Evolutionary conservation across 805 yeast genomes (phyloP).

Genomic region (Jamesozyma piceae): DNA sequence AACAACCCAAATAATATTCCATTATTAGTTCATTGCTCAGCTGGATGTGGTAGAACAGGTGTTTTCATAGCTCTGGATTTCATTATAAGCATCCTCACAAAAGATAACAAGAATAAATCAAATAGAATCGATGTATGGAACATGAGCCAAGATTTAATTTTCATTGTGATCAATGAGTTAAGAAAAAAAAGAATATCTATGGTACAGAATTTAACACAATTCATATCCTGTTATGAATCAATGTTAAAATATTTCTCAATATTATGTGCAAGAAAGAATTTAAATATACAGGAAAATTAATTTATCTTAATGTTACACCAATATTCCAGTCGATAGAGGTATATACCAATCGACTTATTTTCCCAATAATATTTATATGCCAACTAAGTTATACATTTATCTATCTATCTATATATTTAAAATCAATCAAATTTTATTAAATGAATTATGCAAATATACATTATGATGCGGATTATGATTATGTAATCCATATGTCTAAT

Average conservation of each 20-base stretch:
- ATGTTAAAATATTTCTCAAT: constrained; percentile 25
- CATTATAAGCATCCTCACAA: constrained; percentile 30
- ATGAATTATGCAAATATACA: no score
- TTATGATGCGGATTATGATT: no score
- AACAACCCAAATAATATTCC: constrained; percentile 32
- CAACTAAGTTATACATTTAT: no score
- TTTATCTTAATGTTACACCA: no score
- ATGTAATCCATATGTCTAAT: no score
- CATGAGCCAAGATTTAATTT: constrained; percentile 44
- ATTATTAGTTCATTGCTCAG: constrained; percentile 79
- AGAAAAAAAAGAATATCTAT: constrained; percentile 63
- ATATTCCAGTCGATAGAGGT: no score
- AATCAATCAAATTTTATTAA: no score
- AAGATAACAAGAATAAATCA: constrained; percentile 21
- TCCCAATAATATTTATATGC: no score
- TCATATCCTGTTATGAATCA: constrained; percentile 60
- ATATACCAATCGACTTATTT: no score
- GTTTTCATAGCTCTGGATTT: constrained; percentile 67
- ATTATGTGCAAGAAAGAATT: background rate
- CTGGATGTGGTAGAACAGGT: constrained; percentile 96
- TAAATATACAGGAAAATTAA: background rate
- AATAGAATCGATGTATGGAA: constrained; percentile 36
- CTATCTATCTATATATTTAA: no score
- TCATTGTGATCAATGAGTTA: constrained; percentile 49
- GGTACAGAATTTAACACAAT: constrained; percentile 73